Conservation (phyloP, 2,329 filamentous ascomycete genomes). For the Colletotrichum sojae region DNA sequence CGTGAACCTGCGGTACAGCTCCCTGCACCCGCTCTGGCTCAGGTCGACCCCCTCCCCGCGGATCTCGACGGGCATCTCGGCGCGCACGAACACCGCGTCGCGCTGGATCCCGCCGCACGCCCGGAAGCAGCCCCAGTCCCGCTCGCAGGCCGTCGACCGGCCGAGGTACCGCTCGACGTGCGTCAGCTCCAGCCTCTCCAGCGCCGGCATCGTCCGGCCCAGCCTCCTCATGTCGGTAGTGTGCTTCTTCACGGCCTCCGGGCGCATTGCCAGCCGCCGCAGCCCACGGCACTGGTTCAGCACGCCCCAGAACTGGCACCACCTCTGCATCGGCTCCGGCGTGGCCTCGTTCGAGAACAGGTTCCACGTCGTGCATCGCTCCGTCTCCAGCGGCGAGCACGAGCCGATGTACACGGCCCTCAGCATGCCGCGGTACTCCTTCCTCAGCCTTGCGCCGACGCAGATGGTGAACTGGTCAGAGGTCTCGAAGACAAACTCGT, state of each 20-base stretch:
- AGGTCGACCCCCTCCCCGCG: not conserved
- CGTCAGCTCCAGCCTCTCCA: slow-evolving; percentile 26
- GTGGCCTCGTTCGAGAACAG: not conserved
- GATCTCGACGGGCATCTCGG: slow-evolving; percentile 5
- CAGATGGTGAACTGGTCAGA: slow-evolving; percentile 27
- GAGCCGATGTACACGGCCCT: slow-evolving; percentile 21
- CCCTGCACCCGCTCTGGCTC: not conserved
- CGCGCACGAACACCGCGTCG: slow-evolving; percentile 11
- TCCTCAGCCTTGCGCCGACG: slow-evolving; percentile 23
- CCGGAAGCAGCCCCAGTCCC: slow-evolving; percentile 1
- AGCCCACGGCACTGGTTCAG: slow-evolving; percentile 28
- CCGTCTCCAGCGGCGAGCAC: not conserved
- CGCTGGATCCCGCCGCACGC: slow-evolving; percentile 1
- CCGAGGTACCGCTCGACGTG: slow-evolving; percentile 22
- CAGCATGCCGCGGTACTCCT: slow-evolving; percentile 17
- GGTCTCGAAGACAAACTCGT: slow-evolving; percentile 27
- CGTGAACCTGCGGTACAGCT: slow-evolving; percentile 26
- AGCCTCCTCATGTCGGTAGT: slow-evolving; percentile 15
- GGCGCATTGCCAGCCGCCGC: slow-evolving; percentile 20
- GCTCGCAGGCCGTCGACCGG: not conserved
- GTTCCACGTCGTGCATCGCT: not conserved
- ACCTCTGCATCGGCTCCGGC: slow-evolving; percentile 15
- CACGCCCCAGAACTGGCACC: slow-evolving; percentile 35
- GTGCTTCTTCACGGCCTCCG: slow-evolving; percentile 22
- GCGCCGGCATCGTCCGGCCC: not conserved